These are phyloP conservation scores for Leccinum sublutescens DNA, from an alignment of 768 basidiomycete species.

Conservation along the genomic window DNA sequence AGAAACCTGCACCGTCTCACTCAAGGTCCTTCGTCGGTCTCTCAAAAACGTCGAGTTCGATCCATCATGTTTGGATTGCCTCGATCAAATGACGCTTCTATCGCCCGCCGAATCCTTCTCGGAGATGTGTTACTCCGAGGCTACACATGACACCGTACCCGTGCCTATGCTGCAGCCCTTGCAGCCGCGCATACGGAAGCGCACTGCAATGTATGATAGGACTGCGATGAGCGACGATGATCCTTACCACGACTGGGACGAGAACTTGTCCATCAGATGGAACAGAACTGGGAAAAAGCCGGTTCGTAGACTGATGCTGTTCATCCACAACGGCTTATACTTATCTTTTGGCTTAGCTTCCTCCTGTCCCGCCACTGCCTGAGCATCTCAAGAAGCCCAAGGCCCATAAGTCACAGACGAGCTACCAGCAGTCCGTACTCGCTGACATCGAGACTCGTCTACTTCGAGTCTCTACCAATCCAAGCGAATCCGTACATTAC, in stretches of 20 bases:
- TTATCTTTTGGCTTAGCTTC: conserved; percentile 17
- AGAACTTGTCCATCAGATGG: conserved; percentile 32
- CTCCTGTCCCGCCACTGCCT: conserved; percentile 29
- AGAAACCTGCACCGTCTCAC: conserved; percentile 28
- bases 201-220: conserved; percentile 28
- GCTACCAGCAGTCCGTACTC: conserved; percentile 31
- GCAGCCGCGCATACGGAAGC: conserved; percentile 33
- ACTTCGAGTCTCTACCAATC: conserved; percentile 26
- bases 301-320: conserved; percentile 16
- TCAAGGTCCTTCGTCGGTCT: conserved; percentile 35
- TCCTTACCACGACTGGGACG: conserved; percentile 36
- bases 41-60: conserved; percentile 40
- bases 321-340: neutral
- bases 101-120: conserved; percentile 42
- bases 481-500: conserved; percentile 33
- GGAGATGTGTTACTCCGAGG: conserved; percentile 41
- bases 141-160: conserved; percentile 34
- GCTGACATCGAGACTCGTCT: conserved; percentile 32
- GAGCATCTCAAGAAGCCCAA: conserved; percentile 22
- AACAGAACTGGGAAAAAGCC: conserved; percentile 8
- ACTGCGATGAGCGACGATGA: conserved; percentile 36
- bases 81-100: conserved; percentile 43
- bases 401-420: conserved; percentile 18
- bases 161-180: conserved; percentile 32
- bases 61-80: conserved; percentile 38